Percentiles rank a stretch among this genome's conserved stretches.
phyloP scores from a whole-genome alignment of 495 filamentous ascomycete genomes.

The Xylaria intraflava region DNA sequence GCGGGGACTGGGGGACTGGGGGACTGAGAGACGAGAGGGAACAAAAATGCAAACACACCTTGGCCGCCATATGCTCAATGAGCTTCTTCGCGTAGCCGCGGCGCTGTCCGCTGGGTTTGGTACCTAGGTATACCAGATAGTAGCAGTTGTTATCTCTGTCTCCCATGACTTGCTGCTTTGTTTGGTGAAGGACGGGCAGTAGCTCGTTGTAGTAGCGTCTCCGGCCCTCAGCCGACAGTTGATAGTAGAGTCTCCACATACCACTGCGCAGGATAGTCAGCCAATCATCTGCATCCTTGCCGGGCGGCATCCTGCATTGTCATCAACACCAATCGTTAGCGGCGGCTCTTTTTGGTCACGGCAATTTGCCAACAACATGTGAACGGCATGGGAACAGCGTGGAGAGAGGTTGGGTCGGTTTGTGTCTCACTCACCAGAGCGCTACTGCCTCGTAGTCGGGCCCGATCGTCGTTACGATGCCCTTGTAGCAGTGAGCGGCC shows the following conservation, averaged over 20 bases:
- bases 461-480: conserved; percentile 64
- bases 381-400: neutral
- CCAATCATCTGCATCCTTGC: conserved; percentile 63
- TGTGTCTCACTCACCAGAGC: conserved; percentile 57
- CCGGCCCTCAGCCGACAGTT: conserved; percentile 61
- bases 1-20: no score
- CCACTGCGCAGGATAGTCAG: conserved; percentile 63
- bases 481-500: conserved; percentile 62
- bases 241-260: conserved; percentile 65
- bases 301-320: conserved; percentile 63
- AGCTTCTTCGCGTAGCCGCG: conserved; percentile 64
- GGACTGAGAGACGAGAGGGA: neutral
- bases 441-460: conserved; percentile 68
- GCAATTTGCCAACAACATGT: conserved; percentile 1
- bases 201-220: conserved; percentile 71
- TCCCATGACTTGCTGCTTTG: conserved; percentile 60
- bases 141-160: conserved; percentile 56
- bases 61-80: conserved; percentile 56
- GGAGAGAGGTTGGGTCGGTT: conserved; percentile 2
- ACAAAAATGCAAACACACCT: conserved; percentile 40
- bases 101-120: conserved; percentile 55
- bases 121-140: conserved; percentile 76
- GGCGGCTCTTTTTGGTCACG: neutral
- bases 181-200: conserved; percentile 65
- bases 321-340: neutral